Evolutionary conservation across 2,329 filamentous ascomycete species (phyloP), one percentile per base, ranked within the genome.

Genomic region (Zasmidium cellare): DNA sequence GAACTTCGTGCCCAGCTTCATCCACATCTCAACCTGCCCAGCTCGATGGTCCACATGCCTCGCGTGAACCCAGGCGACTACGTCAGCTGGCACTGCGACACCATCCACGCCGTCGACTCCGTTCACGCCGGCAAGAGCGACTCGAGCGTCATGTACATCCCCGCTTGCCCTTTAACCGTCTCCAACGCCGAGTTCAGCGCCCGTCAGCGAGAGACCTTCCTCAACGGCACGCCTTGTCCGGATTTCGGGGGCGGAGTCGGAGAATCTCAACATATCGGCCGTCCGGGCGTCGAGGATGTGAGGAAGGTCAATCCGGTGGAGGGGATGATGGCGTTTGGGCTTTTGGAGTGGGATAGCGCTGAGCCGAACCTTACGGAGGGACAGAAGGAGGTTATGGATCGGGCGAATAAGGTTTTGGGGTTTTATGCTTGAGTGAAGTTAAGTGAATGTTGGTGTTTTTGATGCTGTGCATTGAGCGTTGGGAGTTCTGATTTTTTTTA

Each of bases 91-190:
- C 91, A 96, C 71, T 93, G 90, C 71, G 68, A 70, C 51, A 74
- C 80, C 12, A 88, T 96, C 50, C 92, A 96, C 71, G 85, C 91
- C 0, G 92, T 97, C 0, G 92, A 97, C 75, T 87, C 85, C 64
- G 79, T 87, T 1, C 92, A 97, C 71, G 74, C 74, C 1, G 93
- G 92, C 1, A 79, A 76, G 1, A 74, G 78, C 0, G 92, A 97
- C 72, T 91, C 89, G 0, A 92, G 87, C 65, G 92, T 96, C 0
- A 69, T 97, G 59, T 97, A 97, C 69, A 96, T 97, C 55, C 92
- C 92, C 0, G 87, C 90, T 0, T 94, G 90, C 55, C 92, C 92
- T 0, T 80, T 91, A 25, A 96, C 91, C 0, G 84, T 87, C 53
- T 76, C 80, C 41, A 96, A 94, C 67, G 86, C 88, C 0, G 75